Conservation (phyloP, 345 rosid species). For the Gossypium turneri region DNA sequence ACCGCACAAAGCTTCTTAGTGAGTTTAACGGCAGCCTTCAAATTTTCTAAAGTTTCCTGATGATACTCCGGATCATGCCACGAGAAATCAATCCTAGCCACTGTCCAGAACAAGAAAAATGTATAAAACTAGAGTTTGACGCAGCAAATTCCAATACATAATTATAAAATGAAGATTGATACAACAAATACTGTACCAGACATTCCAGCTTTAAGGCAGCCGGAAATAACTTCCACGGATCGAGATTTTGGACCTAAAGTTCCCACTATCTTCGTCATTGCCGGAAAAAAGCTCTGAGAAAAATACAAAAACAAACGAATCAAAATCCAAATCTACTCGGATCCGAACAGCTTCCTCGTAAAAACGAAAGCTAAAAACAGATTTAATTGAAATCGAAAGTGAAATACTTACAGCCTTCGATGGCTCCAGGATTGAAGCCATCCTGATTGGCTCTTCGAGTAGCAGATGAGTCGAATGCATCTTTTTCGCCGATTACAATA, state of each 20-base stretch:
- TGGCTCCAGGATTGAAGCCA: conserved; percentile 97
- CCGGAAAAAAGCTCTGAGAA: conserved; percentile 85
- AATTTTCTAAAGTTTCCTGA: conserved; percentile 80
- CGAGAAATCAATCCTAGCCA: conserved; percentile 92
- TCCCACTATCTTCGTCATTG: conserved; percentile 95
- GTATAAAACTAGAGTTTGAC: background rate
- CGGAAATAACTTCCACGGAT: conserved; percentile 68
- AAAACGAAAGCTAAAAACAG: background rate
- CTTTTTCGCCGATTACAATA: conserved; percentile 17
- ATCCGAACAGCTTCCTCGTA: conserved; percentile 2
- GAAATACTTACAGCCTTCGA: conserved; percentile 68
- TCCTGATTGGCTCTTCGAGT: conserved; percentile 96
- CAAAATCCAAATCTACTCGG: background rate
- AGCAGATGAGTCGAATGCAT: conserved; percentile 96
- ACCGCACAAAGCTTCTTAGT: conserved; percentile 96
- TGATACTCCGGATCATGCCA: conserved; percentile 78
- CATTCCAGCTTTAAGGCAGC: conserved; percentile 93
- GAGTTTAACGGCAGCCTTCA: conserved; percentile 70
- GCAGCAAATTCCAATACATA: background rate
- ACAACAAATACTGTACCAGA: conserved; percentile 45
- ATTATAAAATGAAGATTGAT: background rate
- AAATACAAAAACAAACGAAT: background rate
- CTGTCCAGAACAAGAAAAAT: conserved; percentile 25
- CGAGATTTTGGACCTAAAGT: conserved; percentile 89
- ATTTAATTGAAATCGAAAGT: background rate